These are phyloP conservation scores for Kwoniella sp. DNA, from an alignment of 768 basidiomycete genomes.

Conservation along the genomic window DNA sequence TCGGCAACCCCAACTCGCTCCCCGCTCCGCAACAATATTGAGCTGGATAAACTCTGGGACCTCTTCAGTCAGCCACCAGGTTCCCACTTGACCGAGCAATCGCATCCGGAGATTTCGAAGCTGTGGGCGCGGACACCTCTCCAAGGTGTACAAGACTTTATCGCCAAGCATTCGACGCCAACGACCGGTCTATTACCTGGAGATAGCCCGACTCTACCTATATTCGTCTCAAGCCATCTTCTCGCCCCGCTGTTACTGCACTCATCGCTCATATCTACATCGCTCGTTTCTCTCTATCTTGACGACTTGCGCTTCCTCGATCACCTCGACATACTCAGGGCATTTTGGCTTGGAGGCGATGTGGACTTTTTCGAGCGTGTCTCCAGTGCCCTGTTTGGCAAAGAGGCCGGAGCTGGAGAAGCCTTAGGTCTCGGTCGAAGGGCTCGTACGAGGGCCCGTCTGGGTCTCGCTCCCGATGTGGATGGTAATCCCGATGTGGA, in stretches of 20 bases:
- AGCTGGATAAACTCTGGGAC: constrained; percentile 17
- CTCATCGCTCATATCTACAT: constrained; percentile 46
- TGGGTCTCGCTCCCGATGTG: constrained; percentile 29
- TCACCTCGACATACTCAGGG: constrained; percentile 53
- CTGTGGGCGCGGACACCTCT: constrained; percentile 30
- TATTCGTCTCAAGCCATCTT: constrained; percentile 60
- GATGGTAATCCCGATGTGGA: constrained; percentile 39
- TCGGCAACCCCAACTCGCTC: too few relatives aligned
- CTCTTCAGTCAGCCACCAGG: constrained; percentile 25
- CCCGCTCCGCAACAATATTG: too few relatives aligned
- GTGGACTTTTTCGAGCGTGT: constrained; percentile 64
- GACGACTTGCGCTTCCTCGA: constrained; percentile 72
- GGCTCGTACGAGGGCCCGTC: constrained; percentile 39
- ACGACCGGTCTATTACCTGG: constrained; percentile 61
- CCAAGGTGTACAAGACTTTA: constrained; percentile 19
- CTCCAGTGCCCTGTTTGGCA: constrained; percentile 66
- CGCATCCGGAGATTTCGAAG: neutral
- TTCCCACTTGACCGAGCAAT: constrained; percentile 5
- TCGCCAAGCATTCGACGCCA: constrained; percentile 49
- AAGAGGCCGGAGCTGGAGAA: constrained; percentile 54
- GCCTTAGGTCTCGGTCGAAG: constrained; percentile 38
- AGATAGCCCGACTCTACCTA: constrained; percentile 58
- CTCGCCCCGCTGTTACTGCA: constrained; percentile 63
- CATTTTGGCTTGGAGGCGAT: constrained; percentile 47
- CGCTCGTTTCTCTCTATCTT: constrained; percentile 64